Conservation (phyloP, 2,329 filamentous ascomycete species). For the Trichoderma asperellum region DNA sequence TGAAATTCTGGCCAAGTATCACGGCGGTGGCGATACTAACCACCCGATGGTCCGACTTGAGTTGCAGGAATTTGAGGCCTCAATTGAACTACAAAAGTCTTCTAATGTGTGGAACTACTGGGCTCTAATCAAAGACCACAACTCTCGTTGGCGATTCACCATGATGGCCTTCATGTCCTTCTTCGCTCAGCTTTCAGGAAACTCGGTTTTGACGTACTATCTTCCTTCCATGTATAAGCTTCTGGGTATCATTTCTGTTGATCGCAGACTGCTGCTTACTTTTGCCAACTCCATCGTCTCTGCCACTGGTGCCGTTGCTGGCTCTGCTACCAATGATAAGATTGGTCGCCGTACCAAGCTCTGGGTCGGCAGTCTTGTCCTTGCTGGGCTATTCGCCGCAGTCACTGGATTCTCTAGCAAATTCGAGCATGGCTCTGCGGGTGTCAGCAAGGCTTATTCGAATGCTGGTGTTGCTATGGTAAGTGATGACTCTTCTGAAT, state of each 20-base stretch:
- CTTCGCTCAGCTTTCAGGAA: constrained; percentile 59
- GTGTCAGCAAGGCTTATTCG: constrained; percentile 42
- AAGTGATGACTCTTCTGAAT: constrained; percentile 28
- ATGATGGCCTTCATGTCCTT: constrained; percentile 57
- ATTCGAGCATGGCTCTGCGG: constrained; percentile 41
- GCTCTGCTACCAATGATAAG: constrained; percentile 39
- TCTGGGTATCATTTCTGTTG: constrained; percentile 58
- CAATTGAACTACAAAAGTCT: constrained; percentile 52
- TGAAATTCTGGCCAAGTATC: constrained; percentile 42
- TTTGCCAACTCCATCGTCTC: constrained; percentile 46
- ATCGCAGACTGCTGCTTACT: constrained; percentile 50
- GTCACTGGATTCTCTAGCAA: constrained; percentile 53
- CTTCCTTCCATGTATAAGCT: constrained; percentile 57
- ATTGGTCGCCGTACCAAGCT: constrained; percentile 48
- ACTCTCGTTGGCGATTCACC: constrained; percentile 54
- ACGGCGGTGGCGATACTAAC: constrained; percentile 40
- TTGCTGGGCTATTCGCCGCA: constrained; percentile 51
- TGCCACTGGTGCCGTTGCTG: constrained; percentile 46
- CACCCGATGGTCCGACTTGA: constrained; percentile 47
- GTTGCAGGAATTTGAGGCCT: constrained; percentile 45
- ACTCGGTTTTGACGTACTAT: constrained; percentile 56
- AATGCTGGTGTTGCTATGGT: constrained; percentile 53
- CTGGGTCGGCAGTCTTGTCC: constrained; percentile 54
- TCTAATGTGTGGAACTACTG: constrained; percentile 53
- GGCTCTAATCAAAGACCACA: constrained; percentile 53